These are phyloP conservation scores for Nakataea oryzae DNA, from an alignment of 2,329 filamentous ascomycete genomes.

Conservation along the genomic window DNA sequence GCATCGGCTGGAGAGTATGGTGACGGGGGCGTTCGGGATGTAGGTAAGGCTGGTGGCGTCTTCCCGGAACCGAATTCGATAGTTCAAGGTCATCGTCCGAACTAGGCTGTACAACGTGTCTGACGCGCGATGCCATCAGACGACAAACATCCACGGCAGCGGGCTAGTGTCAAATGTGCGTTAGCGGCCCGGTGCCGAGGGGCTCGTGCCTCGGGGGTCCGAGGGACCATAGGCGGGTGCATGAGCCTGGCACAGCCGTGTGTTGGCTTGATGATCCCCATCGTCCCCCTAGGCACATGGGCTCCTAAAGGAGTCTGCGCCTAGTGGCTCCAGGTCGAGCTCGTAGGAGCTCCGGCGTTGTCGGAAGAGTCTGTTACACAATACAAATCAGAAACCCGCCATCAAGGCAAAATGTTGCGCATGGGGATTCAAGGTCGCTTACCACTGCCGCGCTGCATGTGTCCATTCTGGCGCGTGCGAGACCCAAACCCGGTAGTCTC, in stretches of 20 bases:
- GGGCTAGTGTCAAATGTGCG: not conserved
- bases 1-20: not conserved
- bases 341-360: not conserved
- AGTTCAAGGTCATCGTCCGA: not conserved
- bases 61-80: not conserved
- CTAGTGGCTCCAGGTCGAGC: constrained; percentile 4
- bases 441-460: constrained; percentile 53
- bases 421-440: constrained; percentile 5
- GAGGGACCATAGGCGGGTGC: not conserved
- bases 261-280: not conserved
- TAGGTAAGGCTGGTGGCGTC: not conserved
- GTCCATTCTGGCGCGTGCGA: constrained; percentile 46
- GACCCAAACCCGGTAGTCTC: constrained; percentile 39
- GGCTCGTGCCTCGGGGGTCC: not conserved
- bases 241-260: not conserved
- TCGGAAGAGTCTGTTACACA: not conserved
- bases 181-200: not conserved
- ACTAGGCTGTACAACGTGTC: not conserved
- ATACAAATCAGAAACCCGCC: no score
- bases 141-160: not conserved
- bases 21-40: not conserved
- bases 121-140: not conserved
- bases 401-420: not conserved
- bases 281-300: no score
- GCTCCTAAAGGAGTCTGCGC: not conserved